Percentiles rank a stretch among this genome's conserved stretches.
These are phyloP conservation scores for Elasticomyces elasticus DNA, from an alignment of 495 filamentous ascomycete species.

Conservation along the genomic window DNA sequence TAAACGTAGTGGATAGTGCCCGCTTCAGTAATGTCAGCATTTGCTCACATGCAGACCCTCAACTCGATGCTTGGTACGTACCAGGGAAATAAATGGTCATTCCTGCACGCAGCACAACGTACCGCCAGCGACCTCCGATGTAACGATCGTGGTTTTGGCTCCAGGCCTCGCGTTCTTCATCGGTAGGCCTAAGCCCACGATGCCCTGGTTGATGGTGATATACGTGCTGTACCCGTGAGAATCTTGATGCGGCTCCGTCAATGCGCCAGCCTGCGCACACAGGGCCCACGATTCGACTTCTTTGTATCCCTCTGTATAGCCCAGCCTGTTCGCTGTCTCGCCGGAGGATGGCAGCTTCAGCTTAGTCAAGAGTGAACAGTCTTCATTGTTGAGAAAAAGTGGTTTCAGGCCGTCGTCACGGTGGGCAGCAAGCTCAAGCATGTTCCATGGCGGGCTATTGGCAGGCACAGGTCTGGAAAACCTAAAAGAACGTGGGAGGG, in stretches of 20 bases:
- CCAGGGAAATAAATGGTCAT: slow-evolving; percentile 30
- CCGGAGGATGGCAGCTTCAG: slow-evolving; percentile 8
- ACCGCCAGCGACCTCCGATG: slow-evolving; percentile 27
- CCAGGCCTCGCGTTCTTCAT: slow-evolving; percentile 24
- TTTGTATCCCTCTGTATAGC: slow-evolving; percentile 14
- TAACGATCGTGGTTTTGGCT: slow-evolving; percentile 11
- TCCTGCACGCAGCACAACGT: slow-evolving; percentile 25
- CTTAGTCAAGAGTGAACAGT: slow-evolving; percentile 15
- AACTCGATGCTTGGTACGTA: no score
- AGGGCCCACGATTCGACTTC: slow-evolving; percentile 22
- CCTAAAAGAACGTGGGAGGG: no score
- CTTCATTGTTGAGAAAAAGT: slow-evolving; percentile 15
- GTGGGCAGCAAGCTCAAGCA: slow-evolving; percentile 19
- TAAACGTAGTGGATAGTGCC: slow-evolving; percentile 34
- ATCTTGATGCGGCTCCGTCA: slow-evolving; percentile 24
- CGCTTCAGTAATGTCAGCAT: no score
- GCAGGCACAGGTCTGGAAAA: no score
- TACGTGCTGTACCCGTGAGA: slow-evolving; percentile 23
- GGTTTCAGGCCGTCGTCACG: slow-evolving; percentile 16
- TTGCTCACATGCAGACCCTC: no score
- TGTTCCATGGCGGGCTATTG: slow-evolving; percentile 14
- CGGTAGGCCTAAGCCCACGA: slow-evolving; percentile 27
- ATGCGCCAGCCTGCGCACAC: slow-evolving; percentile 17
- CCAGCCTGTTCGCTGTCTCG: slow-evolving; percentile 11
- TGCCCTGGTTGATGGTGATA: slow-evolving; percentile 28